Base-by-base conservation (phyloP, 305 asterid genomes). In the Solanum chacoense region DNA sequence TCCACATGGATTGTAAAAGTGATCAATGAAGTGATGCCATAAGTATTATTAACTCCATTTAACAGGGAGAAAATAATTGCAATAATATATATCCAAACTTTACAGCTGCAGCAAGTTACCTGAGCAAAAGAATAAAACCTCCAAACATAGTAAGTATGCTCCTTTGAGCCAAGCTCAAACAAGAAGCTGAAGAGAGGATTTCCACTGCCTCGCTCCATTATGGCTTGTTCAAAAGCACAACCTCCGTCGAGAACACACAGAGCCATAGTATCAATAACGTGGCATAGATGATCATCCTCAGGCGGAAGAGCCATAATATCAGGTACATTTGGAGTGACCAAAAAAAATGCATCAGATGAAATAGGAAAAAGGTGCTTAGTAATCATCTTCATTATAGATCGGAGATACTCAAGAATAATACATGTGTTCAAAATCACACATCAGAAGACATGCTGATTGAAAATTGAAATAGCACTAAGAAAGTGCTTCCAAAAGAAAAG, bases 151-250 rank as follows among this genome's bases (percentile, higher is more conserved):
- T 95, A 97, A 14, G 98, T 94, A 88, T 97, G 99, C 90, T 96
- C 99, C 93, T 95, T 95, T 2, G 98, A 95, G 35, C 98, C 98
- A 90, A 97, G 99, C 93, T 96, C 98, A 93, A 97, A 96, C 93
- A 97, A 93, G 93, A 96, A 97, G 87, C 87, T 90, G 87, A 97
- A 96, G 38, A 95, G 90, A 88, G 95, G 94, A 91, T 96, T 96
- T 88, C 99, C 99, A 89, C 98, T 96, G 85, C 98, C 98, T 80
- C 97, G 91, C 91, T 97, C 99, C 98, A 97, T 96, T 93, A 97
- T 95, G 84, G 98, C 99, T 94, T 97, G 99, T 93, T 97, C 99
- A 91, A 97, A 97, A 88, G 98, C 96, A 93, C 99, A 97, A 89
- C 99, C 99, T 42, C 99, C 97, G 63, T 97, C 98, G 90, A 97